Percentiles rank a stretch among this genome's conserved stretches.
phyloP scores from a whole-genome alignment of 2,329 filamentous ascomycete genomes.

The Aspergillus phoenicis region DNA sequence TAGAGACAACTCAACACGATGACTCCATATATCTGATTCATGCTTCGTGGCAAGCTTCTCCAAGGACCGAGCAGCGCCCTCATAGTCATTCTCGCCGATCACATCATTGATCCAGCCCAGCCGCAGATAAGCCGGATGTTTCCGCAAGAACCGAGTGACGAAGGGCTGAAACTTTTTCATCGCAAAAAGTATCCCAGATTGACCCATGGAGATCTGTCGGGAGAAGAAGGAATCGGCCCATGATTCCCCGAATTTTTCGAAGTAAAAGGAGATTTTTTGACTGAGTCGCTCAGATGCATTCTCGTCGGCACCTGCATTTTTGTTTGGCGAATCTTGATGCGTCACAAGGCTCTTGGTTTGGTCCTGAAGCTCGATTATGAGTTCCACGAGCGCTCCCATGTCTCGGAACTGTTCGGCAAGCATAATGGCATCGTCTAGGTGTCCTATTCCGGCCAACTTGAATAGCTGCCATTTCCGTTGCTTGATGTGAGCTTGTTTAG shows the following conservation, averaged over 20 bases:
- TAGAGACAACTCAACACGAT: conserved; percentile 88
- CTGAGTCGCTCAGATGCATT: conserved; percentile 37
- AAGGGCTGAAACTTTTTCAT: conserved; percentile 70
- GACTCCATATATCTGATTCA: conserved; percentile 84
- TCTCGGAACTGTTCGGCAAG: conserved; percentile 66
- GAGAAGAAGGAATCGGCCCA: conserved; percentile 75
- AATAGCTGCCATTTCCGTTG: conserved; percentile 52
- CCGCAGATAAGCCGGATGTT: conserved; percentile 70
- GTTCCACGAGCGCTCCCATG: conserved; percentile 62
- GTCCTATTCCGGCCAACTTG: conserved; percentile 53
- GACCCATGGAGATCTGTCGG: conserved; percentile 68
- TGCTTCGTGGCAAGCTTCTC: conserved; percentile 68
- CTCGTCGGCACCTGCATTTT: conserved; percentile 20
- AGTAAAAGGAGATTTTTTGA: conserved; percentile 50
- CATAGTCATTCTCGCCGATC: conserved; percentile 71
- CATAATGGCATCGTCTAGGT: conserved; percentile 59
- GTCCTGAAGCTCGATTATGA: conserved; percentile 47
- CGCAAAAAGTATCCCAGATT: conserved; percentile 67
- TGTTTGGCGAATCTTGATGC: conserved; percentile 17
- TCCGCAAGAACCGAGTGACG: conserved; percentile 77
- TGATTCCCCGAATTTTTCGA: conserved; percentile 52
- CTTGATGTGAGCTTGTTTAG: conserved; percentile 48
- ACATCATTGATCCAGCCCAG: conserved; percentile 96
- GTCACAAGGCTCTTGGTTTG: conserved; percentile 33
- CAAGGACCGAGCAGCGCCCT: conserved; percentile 71